These are phyloP conservation scores for Verticillium klebahnii DNA, from an alignment of 2,329 filamentous ascomycete species.

Conservation along the genomic window DNA sequence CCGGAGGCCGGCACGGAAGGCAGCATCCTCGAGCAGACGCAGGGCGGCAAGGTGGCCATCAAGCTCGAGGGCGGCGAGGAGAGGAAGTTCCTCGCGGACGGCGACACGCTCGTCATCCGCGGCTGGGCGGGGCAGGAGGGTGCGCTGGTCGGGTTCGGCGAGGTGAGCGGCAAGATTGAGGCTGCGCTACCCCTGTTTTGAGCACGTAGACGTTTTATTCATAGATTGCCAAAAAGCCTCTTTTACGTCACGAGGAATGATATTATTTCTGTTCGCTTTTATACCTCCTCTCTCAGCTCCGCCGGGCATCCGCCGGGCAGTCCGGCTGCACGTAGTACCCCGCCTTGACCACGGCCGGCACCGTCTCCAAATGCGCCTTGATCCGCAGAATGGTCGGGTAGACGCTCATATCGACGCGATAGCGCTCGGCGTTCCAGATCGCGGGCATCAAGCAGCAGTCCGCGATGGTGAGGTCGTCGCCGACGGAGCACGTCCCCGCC, in stretches of 20 bases:
- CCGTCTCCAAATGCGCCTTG: slow-evolving; percentile 36
- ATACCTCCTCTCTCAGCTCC: slow-evolving; percentile 9
- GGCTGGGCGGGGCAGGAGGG: slow-evolving; percentile 64
- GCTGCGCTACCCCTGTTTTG: slow-evolving; percentile 25
- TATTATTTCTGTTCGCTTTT: no score
- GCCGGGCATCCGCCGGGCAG: slow-evolving; percentile 32
- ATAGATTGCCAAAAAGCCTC: neutral
- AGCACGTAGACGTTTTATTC: neutral
- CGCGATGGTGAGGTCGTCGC: slow-evolving; percentile 50
- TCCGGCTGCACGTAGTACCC: slow-evolving; percentile 52
- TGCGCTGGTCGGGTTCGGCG: slow-evolving; percentile 70
- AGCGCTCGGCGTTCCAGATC: slow-evolving; percentile 51
- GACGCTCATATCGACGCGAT: slow-evolving; percentile 44
- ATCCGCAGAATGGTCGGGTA: slow-evolving; percentile 44
- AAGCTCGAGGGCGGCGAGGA: slow-evolving; percentile 60
- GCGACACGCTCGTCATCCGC: slow-evolving; percentile 62
- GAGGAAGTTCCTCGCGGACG: slow-evolving; percentile 68
- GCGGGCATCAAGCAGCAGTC: slow-evolving; percentile 56
- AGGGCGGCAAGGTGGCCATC: slow-evolving; percentile 62
- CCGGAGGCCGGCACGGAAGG: slow-evolving; percentile 59
- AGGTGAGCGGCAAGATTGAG: slow-evolving; percentile 60
- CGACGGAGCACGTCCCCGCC: slow-evolving; percentile 50
- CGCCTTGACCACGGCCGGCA: slow-evolving; percentile 46
- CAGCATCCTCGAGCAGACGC: slow-evolving; percentile 67
- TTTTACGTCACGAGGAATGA: neutral